phyloP scores from a whole-genome alignment of 2,329 filamentous ascomycete species.

The Dichotomopilus funicola region DNA sequence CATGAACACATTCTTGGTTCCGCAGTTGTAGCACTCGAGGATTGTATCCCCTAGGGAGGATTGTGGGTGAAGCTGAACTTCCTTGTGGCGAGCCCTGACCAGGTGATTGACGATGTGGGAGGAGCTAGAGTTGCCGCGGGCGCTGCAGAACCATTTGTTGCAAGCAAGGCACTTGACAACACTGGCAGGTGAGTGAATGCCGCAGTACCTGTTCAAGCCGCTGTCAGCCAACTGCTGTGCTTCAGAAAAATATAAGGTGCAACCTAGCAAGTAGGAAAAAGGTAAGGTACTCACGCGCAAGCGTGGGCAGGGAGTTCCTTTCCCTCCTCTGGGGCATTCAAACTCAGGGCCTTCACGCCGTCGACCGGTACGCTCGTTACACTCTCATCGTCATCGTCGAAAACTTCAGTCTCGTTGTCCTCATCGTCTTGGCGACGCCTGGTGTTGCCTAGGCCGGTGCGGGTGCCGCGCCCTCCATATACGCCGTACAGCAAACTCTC shows the following conservation, averaged over 20 bases:
- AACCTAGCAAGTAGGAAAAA: not conserved
- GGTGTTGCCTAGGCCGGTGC: slow-evolving; percentile 41
- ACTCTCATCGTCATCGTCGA: slow-evolving; percentile 74
- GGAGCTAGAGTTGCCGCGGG: slow-evolving; percentile 90
- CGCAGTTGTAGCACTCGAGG: slow-evolving; percentile 98
- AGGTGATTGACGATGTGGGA: slow-evolving; percentile 98
- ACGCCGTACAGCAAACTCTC: slow-evolving; percentile 74
- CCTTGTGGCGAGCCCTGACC: slow-evolving; percentile 94
- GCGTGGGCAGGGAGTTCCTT: slow-evolving; percentile 90
- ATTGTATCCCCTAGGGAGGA: slow-evolving; percentile 93
- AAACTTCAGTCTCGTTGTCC: slow-evolving; percentile 77
- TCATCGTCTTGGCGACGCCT: slow-evolving; percentile 68
- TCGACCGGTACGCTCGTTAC: slow-evolving; percentile 76
- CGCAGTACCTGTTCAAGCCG: slow-evolving; percentile 65
- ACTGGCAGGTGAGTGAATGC: slow-evolving; percentile 89
- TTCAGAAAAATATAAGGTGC: no score
- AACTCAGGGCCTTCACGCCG: slow-evolving; percentile 58
- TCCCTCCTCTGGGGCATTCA: slow-evolving; percentile 64
- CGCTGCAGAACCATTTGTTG: slow-evolving; percentile 99
- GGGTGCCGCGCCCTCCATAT: slow-evolving; percentile 51
- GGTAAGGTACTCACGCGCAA: slow-evolving; percentile 67
- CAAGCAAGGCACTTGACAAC: slow-evolving; percentile 95
- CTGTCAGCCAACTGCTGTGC: slow-evolving; percentile 18
- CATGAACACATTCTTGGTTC: slow-evolving; percentile 97
- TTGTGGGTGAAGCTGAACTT: slow-evolving; percentile 91